phyloP scores from a whole-genome alignment of 192 early-diverging fungal species.

The Nowakowskiella sp. region DNA sequence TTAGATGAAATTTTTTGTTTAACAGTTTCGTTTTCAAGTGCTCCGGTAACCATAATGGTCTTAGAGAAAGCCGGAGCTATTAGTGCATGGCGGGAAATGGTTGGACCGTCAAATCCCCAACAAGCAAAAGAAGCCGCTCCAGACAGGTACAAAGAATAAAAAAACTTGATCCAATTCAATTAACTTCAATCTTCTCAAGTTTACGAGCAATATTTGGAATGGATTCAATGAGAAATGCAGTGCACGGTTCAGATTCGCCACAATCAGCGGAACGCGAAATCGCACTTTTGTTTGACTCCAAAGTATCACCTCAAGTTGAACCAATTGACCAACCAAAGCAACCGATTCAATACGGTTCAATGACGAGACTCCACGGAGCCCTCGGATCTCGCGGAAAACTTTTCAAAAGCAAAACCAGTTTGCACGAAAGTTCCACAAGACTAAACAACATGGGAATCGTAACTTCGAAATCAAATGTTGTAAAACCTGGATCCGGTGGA shows the following conservation, averaged over 20 bases:
- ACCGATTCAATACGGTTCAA: no score
- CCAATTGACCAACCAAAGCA: no score
- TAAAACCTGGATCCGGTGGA: no score
- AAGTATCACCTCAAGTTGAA: no score
- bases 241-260: constrained; percentile 33
- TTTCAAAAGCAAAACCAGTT: no score
- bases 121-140: constrained; percentile 15
- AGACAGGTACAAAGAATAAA: constrained; percentile 11
- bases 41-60: constrained; percentile 18
- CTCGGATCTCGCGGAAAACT: no score
- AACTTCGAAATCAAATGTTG: no score
- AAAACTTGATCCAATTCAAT: constrained; percentile 5
- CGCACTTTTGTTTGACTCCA: constrained; percentile 35
- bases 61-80: constrained; percentile 16
- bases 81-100: constrained; percentile 9
- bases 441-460: no score
- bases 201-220: constrained; percentile 13
- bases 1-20: background rate
- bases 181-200: constrained; percentile 6
- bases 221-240: constrained; percentile 9
- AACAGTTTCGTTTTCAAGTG: constrained; percentile 5
- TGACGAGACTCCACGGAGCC: no score
- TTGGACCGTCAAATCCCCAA: constrained; percentile 18
- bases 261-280: constrained; percentile 46
- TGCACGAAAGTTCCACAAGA: no score